phyloP scores from a whole-genome alignment of 192 early-diverging fungal species.

The Funneliformis mosseae region DNA sequence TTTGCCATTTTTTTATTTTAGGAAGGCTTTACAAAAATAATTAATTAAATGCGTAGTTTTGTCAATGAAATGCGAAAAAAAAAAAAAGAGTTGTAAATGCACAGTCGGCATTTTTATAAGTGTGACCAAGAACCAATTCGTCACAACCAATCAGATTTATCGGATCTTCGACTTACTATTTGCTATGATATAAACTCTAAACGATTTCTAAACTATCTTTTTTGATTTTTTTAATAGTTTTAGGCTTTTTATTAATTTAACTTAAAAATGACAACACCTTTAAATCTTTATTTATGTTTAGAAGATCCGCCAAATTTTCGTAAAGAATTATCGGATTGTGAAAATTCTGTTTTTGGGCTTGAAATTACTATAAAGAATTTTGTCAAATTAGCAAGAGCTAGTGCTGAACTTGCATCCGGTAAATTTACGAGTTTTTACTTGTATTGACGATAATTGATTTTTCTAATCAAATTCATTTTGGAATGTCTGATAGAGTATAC shows the following conservation, averaged over 20 bases:
- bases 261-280: slow-evolving; percentile 23
- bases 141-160: too few species aligned
- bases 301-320: slow-evolving; percentile 61
- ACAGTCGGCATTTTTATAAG: too few species aligned
- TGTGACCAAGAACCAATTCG: too few species aligned
- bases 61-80: too few species aligned
- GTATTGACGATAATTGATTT: not conserved
- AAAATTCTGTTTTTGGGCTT: slow-evolving; percentile 54
- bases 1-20: slow-evolving; percentile 60
- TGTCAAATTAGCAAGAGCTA: slow-evolving; percentile 51
- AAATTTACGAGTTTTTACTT: not conserved
- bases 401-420: slow-evolving; percentile 57
- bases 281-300: slow-evolving; percentile 43
- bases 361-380: slow-evolving; percentile 56
- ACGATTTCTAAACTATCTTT: too few species aligned
- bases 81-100: too few species aligned
- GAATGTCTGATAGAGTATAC: slow-evolving; percentile 46
- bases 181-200: too few species aligned
- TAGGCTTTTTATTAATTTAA: not conserved
- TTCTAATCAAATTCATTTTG: not conserved
- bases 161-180: too few species aligned
- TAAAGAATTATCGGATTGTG: slow-evolving; percentile 52
- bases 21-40: too few species aligned
- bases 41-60: too few species aligned
- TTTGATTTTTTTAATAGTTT: too few species aligned